These are phyloP conservation scores for Geranium incanum DNA, from an alignment of 441 rosid genomes.

Conservation along the genomic window DNA sequence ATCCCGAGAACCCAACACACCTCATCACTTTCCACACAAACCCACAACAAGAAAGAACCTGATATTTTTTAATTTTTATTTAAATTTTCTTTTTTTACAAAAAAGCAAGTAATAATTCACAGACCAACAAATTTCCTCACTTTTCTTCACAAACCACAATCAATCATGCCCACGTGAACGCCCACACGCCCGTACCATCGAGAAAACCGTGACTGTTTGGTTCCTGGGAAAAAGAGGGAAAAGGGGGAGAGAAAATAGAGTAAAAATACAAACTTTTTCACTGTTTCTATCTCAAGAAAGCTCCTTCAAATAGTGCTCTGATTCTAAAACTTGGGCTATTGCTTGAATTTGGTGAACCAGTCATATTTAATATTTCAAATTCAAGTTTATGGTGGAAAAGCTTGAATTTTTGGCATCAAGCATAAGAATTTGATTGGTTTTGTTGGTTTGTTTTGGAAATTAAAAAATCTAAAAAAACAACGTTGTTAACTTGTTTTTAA, in stretches of 20 bases:
- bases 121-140: constrained; percentile 26
- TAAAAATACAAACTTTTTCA: constrained; percentile 4
- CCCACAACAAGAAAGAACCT: constrained; percentile 22
- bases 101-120: constrained; percentile 24
- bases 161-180: constrained; percentile 6
- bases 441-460: too few species aligned
- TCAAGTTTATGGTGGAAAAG: too few species aligned
- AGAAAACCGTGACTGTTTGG: constrained; percentile 7
- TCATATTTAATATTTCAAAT: too few species aligned
- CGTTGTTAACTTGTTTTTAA: too few species aligned
- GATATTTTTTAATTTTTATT: not conserved
- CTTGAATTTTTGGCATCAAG: too few species aligned
- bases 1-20: constrained; percentile 46
- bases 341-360: constrained; percentile 30
- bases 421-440: too few species aligned
- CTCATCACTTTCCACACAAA: constrained; percentile 25
- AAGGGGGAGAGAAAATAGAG: not conserved
- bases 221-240: not conserved
- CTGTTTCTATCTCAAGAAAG: constrained; percentile 8
- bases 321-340: constrained; percentile 20
- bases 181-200: constrained; percentile 5
- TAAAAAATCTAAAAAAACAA: too few species aligned
- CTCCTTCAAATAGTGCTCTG: constrained; percentile 17
- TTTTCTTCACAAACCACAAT: constrained; percentile 19
- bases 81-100: constrained; percentile 12